These are phyloP conservation scores for Leccinum subgranulosum DNA, from an alignment of 768 basidiomycete species.

Conservation along the genomic window DNA sequence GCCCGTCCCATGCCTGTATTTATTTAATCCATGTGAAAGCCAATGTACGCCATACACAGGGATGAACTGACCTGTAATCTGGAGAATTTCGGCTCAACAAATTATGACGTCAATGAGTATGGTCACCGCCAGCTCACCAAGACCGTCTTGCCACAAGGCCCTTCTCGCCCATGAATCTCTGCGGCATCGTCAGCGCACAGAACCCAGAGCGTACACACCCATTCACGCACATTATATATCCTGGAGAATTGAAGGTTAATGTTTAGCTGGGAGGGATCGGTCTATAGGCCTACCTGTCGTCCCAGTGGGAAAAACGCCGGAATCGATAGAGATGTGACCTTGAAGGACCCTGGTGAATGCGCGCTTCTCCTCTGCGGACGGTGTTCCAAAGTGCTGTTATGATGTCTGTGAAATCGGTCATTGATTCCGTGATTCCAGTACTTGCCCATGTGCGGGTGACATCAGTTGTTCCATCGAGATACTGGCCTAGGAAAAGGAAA, in stretches of 20 bases:
- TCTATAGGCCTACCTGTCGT: conserved; percentile 55
- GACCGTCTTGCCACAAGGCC: conserved; percentile 81
- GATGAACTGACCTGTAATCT: conserved; percentile 54
- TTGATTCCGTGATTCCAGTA: background rate
- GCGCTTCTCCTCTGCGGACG: conserved; percentile 76
- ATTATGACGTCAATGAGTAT: background rate
- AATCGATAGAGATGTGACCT: conserved; percentile 88
- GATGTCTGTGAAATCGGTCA: background rate
- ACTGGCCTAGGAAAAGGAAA: conserved; percentile 54
- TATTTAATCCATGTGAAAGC: conserved; percentile 4
- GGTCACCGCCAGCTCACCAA: conserved; percentile 48
- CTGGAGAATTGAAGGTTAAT: conserved; percentile 28
- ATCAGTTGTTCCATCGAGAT: conserved; percentile 92
- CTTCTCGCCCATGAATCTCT: conserved; percentile 82
- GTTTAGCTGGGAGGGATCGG: background rate
- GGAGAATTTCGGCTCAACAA: background rate
- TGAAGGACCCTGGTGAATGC: conserved; percentile 91
- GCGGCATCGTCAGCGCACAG: conserved; percentile 1
- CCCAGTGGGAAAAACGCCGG: conserved; percentile 75
- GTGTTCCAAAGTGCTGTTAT: conserved; percentile 80
- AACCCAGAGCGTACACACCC: background rate
- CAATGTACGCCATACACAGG: background rate
- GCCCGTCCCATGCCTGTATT: conserved; percentile 79
- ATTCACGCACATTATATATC: conserved; percentile 50
- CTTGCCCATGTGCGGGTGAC: conserved; percentile 85